Conservation (phyloP, 495 filamentous ascomycete species). For the Neurospora sp. region DNA sequence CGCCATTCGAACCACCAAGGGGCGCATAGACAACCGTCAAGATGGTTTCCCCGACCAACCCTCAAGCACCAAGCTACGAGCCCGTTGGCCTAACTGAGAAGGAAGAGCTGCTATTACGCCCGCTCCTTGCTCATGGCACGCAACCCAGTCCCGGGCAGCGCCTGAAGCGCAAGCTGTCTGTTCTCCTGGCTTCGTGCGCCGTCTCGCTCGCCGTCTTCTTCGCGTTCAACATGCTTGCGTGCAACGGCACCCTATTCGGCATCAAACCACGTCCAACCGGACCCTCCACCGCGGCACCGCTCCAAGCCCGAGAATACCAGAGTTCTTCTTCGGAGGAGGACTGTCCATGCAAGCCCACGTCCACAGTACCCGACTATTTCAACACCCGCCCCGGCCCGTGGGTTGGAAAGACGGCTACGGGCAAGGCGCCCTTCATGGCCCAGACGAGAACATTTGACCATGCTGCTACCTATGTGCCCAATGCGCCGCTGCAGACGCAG, state of each 20-base stretch:
- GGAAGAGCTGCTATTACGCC: not conserved
- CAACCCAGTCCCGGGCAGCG: not conserved
- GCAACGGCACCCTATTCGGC: conserved; percentile 5
- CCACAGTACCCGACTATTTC: conserved; percentile 43
- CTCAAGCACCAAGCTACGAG: conserved; percentile 3
- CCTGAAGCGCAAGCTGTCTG: not conserved
- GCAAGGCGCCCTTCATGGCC: conserved; percentile 44
- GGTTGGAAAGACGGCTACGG: conserved; percentile 48
- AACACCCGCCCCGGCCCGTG: conserved; percentile 36
- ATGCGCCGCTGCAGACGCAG: conserved; percentile 46
- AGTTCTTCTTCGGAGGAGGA: not conserved
- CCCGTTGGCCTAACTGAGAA: conserved; percentile 4
- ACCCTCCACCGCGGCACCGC: not conserved
- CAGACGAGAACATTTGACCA: conserved; percentile 44
- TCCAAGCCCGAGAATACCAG: not conserved
- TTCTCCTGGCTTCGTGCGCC: conserved; percentile 1
- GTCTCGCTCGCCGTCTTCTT: conserved; percentile 10
- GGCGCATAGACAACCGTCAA: not conserved
- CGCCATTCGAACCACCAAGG: not conserved
- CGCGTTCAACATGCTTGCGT: conserved; percentile 5
- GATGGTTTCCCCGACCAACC: not conserved
- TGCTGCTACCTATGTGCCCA: conserved; percentile 40
- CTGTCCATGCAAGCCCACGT: conserved; percentile 8
- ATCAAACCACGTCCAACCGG: not conserved
- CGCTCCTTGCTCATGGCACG: not conserved